Conservation (phyloP, 2,329 filamentous ascomycete genomes). For the Arthrinium puccinioides region DNA sequence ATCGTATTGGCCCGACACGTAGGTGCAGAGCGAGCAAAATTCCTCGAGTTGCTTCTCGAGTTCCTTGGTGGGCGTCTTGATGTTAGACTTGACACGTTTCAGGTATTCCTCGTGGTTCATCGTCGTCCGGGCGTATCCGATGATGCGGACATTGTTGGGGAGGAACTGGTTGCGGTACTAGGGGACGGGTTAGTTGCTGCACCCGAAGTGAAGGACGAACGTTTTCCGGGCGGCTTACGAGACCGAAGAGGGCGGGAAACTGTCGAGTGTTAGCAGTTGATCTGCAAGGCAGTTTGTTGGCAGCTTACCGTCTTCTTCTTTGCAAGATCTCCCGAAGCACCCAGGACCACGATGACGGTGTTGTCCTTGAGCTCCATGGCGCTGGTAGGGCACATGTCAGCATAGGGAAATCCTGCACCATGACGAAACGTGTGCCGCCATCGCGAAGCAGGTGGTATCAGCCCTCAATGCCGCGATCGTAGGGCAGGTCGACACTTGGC, state of each 20-base stretch:
- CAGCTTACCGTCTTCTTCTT: constrained; percentile 96
- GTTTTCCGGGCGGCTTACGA: constrained; percentile 59
- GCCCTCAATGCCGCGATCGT: no score
- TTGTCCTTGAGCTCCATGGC: constrained; percentile 96
- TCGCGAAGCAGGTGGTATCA: no score
- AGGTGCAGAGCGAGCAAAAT: constrained; percentile 83
- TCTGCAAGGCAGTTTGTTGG: constrained; percentile 3
- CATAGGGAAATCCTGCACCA: background rate
- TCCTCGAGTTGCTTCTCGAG: constrained; percentile 91
- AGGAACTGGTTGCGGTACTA: constrained; percentile 99
- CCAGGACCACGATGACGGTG: constrained; percentile 92
- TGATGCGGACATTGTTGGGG: constrained; percentile 89
- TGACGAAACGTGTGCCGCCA: background rate
- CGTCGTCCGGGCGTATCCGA: constrained; percentile 98
- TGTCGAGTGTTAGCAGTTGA: constrained; percentile 32
- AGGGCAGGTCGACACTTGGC: no score
- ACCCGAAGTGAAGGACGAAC: background rate
- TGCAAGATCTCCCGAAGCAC: constrained; percentile 92
- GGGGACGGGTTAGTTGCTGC: constrained; percentile 13
- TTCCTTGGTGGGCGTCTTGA: constrained; percentile 97
- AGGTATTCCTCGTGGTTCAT: constrained; percentile 98
- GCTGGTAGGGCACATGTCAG: constrained; percentile 33
- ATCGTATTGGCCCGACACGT: constrained; percentile 96
- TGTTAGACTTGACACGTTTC: constrained; percentile 91
- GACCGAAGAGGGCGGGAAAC: constrained; percentile 95